phyloP scores from a whole-genome alignment of 495 filamentous ascomycete genomes.

The Bathelium albidoporum region DNA sequence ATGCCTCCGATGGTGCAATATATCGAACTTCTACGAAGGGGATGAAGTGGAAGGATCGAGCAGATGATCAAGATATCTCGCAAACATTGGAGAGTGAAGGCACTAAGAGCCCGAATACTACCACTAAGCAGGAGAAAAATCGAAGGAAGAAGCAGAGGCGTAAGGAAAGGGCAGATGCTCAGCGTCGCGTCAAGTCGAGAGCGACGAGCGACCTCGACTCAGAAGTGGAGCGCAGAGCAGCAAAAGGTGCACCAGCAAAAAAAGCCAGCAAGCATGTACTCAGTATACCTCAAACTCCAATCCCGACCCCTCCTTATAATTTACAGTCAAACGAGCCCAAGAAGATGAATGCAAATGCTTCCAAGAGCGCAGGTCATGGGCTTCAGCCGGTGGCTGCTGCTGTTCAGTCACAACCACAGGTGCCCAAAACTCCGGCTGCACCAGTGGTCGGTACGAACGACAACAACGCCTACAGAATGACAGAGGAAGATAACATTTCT shows the following conservation, averaged over 20 bases:
- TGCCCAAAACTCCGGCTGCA: background rate
- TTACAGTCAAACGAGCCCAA: too few relatives aligned
- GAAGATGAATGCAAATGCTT: too few relatives aligned
- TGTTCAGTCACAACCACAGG: background rate
- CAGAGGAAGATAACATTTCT: background rate
- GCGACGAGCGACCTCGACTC: conserved; percentile 6
- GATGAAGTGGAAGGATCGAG: conserved; percentile 31
- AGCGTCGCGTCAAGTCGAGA: background rate
- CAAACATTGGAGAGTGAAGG: conserved; percentile 23
- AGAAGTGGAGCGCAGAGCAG: background rate
- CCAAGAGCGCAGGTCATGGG: too few relatives aligned
- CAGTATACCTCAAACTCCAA: background rate
- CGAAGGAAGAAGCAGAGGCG: conserved; percentile 29
- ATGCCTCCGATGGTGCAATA: conserved; percentile 22
- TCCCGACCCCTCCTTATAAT: background rate
- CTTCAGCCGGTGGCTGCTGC: too few relatives aligned
- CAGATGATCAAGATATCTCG: conserved; percentile 11
- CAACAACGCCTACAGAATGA: background rate
- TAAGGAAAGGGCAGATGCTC: conserved; percentile 12
- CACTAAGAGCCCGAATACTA: conserved; percentile 8
- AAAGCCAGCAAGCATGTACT: conserved; percentile 8
- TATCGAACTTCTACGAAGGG: conserved; percentile 20
- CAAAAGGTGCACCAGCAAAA: conserved; percentile 5
- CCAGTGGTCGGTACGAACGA: background rate
- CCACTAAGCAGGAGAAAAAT: conserved; percentile 20